Evolutionary conservation across 441 rosid species (phyloP).

Genomic region (Capsella rubella): DNA sequence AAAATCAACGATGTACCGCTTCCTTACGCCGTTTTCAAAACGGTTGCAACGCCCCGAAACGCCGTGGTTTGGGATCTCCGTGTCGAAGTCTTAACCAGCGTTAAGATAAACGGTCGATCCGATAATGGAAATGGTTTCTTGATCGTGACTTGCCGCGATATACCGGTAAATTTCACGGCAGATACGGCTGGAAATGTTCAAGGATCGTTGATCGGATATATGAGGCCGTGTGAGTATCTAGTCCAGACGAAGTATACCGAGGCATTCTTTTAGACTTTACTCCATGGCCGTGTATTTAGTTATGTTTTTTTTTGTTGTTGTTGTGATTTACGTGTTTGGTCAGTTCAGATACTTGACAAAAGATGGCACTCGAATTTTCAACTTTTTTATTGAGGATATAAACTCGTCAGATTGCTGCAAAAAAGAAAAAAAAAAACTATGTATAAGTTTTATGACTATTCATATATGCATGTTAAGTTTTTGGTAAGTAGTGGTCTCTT

Average conservation of each 20-base stretch:
- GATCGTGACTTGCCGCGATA: neutral
- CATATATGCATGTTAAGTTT: too few species aligned
- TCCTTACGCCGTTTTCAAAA: neutral
- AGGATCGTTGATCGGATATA: slow-evolving; percentile 14
- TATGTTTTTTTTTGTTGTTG: too few species aligned
- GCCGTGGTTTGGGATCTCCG: slow-evolving; percentile 13
- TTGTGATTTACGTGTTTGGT: too few species aligned
- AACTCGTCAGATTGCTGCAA: too few species aligned
- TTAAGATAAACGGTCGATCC: neutral
- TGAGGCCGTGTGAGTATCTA: slow-evolving; percentile 26
- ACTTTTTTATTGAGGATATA: too few species aligned
- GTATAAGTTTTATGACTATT: too few species aligned
- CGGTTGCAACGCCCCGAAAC: neutral
- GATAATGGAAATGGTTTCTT: slow-evolving; percentile 5
- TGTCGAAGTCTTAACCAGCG: neutral
- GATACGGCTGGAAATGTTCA: neutral
- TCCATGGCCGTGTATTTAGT: too few species aligned
- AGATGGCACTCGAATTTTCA: too few species aligned
- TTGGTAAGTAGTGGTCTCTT: too few species aligned
- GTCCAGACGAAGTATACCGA: neutral
- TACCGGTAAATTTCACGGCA: slow-evolving; percentile 17
- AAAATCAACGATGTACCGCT: neutral
- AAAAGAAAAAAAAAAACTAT: too few species aligned
- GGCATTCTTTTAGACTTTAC: neutral
- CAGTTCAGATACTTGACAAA: too few species aligned